Evolutionary conservation across 148 eudicot species (phyloP).

Genomic region (Simmondsia chinensis): DNA sequence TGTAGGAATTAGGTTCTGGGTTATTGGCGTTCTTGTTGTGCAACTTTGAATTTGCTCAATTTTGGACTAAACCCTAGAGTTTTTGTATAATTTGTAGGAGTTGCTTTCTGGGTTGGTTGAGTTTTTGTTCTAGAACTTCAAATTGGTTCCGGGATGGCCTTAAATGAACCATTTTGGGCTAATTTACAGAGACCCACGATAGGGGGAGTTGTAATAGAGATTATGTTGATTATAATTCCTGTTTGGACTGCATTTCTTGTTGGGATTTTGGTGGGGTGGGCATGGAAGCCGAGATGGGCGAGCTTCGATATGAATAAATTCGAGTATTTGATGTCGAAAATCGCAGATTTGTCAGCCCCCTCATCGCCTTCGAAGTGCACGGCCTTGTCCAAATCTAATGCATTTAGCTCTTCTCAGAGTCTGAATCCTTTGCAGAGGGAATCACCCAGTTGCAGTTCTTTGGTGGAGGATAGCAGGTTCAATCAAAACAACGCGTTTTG

Average conservation of each 20-base stretch:
- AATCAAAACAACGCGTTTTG: conserved; percentile 10
- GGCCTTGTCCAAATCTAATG: conserved; percentile 15
- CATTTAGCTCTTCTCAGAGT: conserved; percentile 23
- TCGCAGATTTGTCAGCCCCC: conserved; percentile 32
- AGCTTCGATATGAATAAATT: conserved; percentile 19
- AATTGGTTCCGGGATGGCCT: conserved; percentile 25
- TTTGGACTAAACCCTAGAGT: too few relatives aligned
- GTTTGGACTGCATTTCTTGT: conserved; percentile 73
- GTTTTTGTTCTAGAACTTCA: background rate
- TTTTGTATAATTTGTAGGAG: conserved; percentile 2
- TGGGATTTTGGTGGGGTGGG: conserved; percentile 80
- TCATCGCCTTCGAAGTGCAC: conserved; percentile 15
- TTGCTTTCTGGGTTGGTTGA: conserved; percentile 9
- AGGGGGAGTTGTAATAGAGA: conserved; percentile 35
- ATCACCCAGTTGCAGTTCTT: conserved; percentile 18
- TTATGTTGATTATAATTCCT: conserved; percentile 40
- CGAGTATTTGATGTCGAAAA: conserved; percentile 24
- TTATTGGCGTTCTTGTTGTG: too few relatives aligned
- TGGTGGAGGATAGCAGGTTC: conserved; percentile 14
- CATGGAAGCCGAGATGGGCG: conserved; percentile 87
- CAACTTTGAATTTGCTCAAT: too few relatives aligned
- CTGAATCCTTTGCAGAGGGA: conserved; percentile 26
- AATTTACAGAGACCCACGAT: conserved; percentile 34
- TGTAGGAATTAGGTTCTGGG: too few relatives aligned
- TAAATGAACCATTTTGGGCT: conserved; percentile 38